Conservation (phyloP, 768 basidiomycete genomes). For the Gloeopeniophorella convolvens region DNA sequence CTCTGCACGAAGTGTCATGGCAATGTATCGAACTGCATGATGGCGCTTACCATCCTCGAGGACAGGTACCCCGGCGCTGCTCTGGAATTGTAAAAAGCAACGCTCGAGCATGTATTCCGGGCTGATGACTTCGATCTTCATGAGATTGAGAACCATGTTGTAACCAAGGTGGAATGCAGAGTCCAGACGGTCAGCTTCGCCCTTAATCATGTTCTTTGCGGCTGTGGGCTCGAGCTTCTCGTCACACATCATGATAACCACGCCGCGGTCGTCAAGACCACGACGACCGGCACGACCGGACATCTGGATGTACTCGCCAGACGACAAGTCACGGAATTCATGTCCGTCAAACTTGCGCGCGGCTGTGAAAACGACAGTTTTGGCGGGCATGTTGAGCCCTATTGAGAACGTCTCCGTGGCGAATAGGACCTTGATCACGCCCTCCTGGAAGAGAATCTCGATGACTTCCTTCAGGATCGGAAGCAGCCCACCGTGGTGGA, state of each 20-base stretch:
- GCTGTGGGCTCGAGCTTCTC: conserved; percentile 91
- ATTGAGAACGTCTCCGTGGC: conserved; percentile 99
- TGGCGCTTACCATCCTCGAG: conserved; percentile 67
- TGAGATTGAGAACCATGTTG: conserved; percentile 97
- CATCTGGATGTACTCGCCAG: conserved; percentile 99
- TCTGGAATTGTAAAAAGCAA: conserved; percentile 99
- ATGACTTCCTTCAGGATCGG: conserved; percentile 99
- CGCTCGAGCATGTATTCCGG: conserved; percentile 97
- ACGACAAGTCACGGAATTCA: conserved; percentile 88
- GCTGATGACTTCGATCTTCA: conserved; percentile 97
- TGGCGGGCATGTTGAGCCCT: conserved; percentile 98
- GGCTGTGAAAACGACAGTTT: conserved; percentile 96
- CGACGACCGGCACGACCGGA: conserved; percentile 96
- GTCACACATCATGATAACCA: conserved; percentile 99
- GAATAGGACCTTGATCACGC: conserved; percentile 95
- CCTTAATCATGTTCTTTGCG: conserved; percentile 97
- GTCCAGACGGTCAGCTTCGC: conserved; percentile 92
- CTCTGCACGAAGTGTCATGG: conserved; percentile 40
- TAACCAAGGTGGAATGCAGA: conserved; percentile 99
- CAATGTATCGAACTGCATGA: background rate
- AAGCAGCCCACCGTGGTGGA: conserved; percentile 95
- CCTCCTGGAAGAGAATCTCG: conserved; percentile 98
- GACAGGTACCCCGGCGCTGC: conserved; percentile 79
- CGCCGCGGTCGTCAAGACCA: conserved; percentile 96
- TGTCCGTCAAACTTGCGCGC: conserved; percentile 95